Evolutionary conservation across 176 grass and related monocot genomes (phyloP), one percentile per base, ranked within the genome.

Genomic region (Hordeum marinum): DNA sequence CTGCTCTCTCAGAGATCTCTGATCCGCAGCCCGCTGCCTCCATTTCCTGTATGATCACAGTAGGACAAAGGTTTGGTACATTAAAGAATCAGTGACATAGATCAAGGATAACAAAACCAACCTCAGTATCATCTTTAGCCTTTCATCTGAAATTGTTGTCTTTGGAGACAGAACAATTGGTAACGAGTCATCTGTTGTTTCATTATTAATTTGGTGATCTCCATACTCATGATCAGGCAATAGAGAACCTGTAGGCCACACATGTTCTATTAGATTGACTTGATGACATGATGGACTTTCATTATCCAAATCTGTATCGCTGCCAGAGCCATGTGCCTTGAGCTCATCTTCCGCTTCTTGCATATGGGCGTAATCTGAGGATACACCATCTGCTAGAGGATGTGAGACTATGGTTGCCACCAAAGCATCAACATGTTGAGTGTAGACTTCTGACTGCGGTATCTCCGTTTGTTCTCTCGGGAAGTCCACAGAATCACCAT

Each of bases 41-140:
- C 96, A 99, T 92, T 92, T 94, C 78, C 96, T 99, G 67, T 34
- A 86, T 78, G 39, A 80, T 61, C 79, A 81, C 26, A 39, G 24
- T 59, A 81, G 24, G 45, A 26, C 63, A 73, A 64, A 20, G 18
- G 64, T 92, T 45, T 31, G n/a, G 48, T 85, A 60, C 46, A 85
- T 34, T 55, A 12, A 68, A 87, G 61, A 37, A n/a, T 46, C 61
- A 83, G 13, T 68, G 17, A 10, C 46, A 87, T 68, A 76, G 31
- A 48, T 84, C 39, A 75, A 69, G 23, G 67, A 68, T 76, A 60
- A 57, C 69, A 54, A 74, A 88, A 46, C 14, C 11, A 80, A 99
- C 96, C 96, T 96, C 63, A 94, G 58, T 67, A 99, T 89, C 34
- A 76, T 57, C 83, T 81, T 96, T 55, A 94, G 80, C 50, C 77